phyloP scores from a whole-genome alignment of 306 rosid genomes.

The Calophaca sinica region DNA sequence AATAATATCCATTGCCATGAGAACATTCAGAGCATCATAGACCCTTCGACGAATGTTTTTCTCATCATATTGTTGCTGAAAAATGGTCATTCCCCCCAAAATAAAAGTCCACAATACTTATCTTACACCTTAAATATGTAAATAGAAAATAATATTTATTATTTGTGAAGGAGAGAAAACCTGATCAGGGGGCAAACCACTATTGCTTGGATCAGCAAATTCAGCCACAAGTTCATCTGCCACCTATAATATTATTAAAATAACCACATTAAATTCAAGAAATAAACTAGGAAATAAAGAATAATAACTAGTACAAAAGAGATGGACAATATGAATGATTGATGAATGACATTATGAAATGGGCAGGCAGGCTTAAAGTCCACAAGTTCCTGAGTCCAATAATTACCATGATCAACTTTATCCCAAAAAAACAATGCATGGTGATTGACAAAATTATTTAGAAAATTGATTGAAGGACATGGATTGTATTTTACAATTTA shows the following conservation, averaged over 20 bases:
- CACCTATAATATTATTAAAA: slow-evolving; percentile 62
- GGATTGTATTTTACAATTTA: not conserved
- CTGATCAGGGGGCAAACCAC: slow-evolving; percentile 89
- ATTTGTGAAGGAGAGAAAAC: slow-evolving; percentile 52
- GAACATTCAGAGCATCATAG: slow-evolving; percentile 96
- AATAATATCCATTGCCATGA: slow-evolving; percentile 99
- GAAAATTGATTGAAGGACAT: slow-evolving; percentile 10
- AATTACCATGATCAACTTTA: slow-evolving; percentile 18
- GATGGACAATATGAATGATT: slow-evolving; percentile 33
- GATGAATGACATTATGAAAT: slow-evolving; percentile 43
- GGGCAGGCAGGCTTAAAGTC: slow-evolving; percentile 44
- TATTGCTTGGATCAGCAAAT: slow-evolving; percentile 75
- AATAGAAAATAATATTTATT: slow-evolving; percentile 37
- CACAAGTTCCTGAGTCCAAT: slow-evolving; percentile 53
- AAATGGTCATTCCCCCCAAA: slow-evolving; percentile 42
- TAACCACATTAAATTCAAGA: slow-evolving; percentile 22
- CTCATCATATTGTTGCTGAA: slow-evolving; percentile 98
- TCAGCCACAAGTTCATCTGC: slow-evolving; percentile 99
- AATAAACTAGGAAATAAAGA: not conserved
- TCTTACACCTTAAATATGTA: slow-evolving; percentile 13
- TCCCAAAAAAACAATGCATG: not conserved
- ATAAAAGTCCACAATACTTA: slow-evolving; percentile 35
- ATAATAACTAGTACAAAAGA: not conserved
- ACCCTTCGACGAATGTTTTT: slow-evolving; percentile 96
- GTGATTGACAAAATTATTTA: not conserved